Base-by-base conservation (phyloP, 495 filamentous ascomycete genomes). In the Chaetomium fimeti region DNA sequence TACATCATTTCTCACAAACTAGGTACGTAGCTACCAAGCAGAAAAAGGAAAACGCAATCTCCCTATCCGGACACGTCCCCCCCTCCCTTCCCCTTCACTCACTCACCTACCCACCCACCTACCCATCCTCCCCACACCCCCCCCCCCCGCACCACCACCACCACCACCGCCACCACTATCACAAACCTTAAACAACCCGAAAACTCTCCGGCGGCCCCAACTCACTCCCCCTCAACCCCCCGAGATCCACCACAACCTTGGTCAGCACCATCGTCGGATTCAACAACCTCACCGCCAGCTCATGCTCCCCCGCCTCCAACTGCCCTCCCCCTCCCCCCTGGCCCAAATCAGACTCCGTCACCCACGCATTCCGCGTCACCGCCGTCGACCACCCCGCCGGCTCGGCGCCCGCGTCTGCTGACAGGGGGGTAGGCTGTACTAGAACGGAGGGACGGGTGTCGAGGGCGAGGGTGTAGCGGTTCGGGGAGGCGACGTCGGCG, bases 141-240 rank as follows among this genome's bases (percentile, higher is more conserved):
- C n/a, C n/a, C n/a, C n/a, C n/a, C n/a, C n/a, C n/a, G n/a, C n/a
- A n/a, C n/a, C 32, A 32, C 3, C 29, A 32, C 29, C 29, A 32
- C 3, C 29, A 32, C 32, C 32, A 11, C 32, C 32, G 7, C 3
- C 29, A 32, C 8, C 32, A 5, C 32, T 9, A 36, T 5, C 32
- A 36, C 32, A 36, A 53, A 53, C 51, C 51, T 13, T 53, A n/a
- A n/a, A n/a, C n/a, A n/a, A n/a, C n/a, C n/a, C n/a, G n/a, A n/a
- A n/a, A n/a, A 57, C 83, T 85, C 79, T 86, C 84, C 0, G 85
- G 83, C 56, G 87, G 86, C 20, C 86, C 87, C 66, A 88, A 69
- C 73, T 88, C 82, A 59, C 80, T 84, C 43, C 72, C 52, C 69
- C 80, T 80, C 20, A 87, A 74, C 32, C 85, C 86, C 0, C 85